Evolutionary conservation across 1,139 yeast species (phyloP), one percentile per base, ranked within the genome.

Genomic region (Meyerozyma elateridarum): DNA sequence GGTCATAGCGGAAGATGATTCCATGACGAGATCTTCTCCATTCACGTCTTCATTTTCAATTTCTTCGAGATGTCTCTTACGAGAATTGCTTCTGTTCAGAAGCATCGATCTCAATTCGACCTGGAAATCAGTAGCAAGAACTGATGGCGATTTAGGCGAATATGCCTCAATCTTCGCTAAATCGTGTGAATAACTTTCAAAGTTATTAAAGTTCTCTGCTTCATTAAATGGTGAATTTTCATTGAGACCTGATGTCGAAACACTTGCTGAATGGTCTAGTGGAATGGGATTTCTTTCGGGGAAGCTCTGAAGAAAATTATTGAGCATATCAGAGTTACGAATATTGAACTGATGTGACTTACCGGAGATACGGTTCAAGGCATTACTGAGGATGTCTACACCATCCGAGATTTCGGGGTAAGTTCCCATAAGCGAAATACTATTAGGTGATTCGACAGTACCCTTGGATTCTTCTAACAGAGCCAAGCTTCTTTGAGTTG

Each of bases 241-340:
- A 19, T 19, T 9, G 9, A 19, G 8, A 9, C 20, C 20, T 19
- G 20, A 8, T 8, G 11, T 22, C 25, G 11, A 15, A 9, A 13
- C 11, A 22, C 9, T 11, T 9, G n/a, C 25, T n/a, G n/a, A n/a
- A n/a, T n/a, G n/a, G n/a, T n/a, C n/a, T n/a, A n/a, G n/a, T n/a
- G 25, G 25, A 6, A 13, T n/a, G 18, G 15, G 17, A 28, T 22
- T 11, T 14, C 31, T 19, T 26, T 29, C 16, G 26, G 16, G 15
- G 28, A 15, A 8, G 28, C 19, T 11, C 5, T 26, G 38, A 4
- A 58, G 39, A 30, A 52, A 60, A 26, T 46, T 46, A 35, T 49
- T 55, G 38, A 59, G 55, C 8, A 61, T 45, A 27, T 49, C 63
- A 0, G 61, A 56, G 32, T 54, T 55, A 25, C 56, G 56, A 11